These are phyloP conservation scores for Blastocrithidia nonstop DNA, from an alignment of 208 protist genomes.

Conservation along the genomic window DNA sequence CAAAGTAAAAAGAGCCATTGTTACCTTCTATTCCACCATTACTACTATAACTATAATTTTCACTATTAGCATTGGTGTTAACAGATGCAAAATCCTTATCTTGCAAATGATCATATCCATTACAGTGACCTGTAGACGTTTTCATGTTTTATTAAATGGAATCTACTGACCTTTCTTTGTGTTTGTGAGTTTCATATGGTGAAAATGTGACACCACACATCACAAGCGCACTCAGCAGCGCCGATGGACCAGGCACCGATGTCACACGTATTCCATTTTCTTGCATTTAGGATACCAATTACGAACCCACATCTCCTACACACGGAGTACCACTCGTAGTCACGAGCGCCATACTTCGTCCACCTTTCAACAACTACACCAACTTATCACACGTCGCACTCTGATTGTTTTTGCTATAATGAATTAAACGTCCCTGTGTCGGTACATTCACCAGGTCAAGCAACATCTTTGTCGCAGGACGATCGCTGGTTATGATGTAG, in stretches of 20 bases:
- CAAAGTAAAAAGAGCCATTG: constrained; percentile 80
- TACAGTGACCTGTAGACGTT: no score
- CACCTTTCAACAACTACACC: constrained; percentile 68
- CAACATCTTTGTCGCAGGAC: constrained; percentile 64
- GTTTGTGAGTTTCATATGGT: constrained; percentile 9
- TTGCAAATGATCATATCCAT: no score
- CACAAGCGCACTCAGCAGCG: constrained; percentile 59
- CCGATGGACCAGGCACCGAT: constrained; percentile 64
- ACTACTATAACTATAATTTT: not conserved
- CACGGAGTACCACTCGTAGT: constrained; percentile 79
- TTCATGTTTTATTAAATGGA: no score
- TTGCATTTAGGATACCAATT: constrained; percentile 75
- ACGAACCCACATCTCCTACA: constrained; percentile 66
- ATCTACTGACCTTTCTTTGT: not conserved
- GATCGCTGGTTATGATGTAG: constrained; percentile 80
- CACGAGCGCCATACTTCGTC: constrained; percentile 82
- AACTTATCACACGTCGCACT: constrained; percentile 50
- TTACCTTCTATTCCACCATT: not conserved
- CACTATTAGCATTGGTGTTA: not conserved
- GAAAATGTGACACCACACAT: constrained; percentile 57
- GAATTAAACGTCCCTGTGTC: constrained; percentile 66
- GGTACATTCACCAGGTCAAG: constrained; percentile 74
- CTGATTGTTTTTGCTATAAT: constrained; percentile 64
- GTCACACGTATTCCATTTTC: constrained; percentile 60
- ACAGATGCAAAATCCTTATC: not conserved